Percentiles rank a stretch among this genome's conserved stretches.
phyloP scores from a whole-genome alignment of 148 eudicot genomes.

The Camellia japonica region DNA sequence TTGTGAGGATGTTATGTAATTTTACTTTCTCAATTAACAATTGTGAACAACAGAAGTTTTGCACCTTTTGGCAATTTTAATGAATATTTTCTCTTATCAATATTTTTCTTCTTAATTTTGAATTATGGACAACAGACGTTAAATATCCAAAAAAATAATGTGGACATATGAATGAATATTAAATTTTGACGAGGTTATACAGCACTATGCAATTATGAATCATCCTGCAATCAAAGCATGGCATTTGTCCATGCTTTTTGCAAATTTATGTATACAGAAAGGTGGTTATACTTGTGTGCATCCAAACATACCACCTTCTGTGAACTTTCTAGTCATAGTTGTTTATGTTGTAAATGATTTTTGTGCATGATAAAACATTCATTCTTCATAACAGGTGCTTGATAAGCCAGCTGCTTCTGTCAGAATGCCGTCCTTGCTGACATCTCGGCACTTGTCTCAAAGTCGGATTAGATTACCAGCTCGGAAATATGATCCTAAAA shows the following conservation, averaged over 20 bases:
- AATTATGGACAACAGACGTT: too few relatives aligned
- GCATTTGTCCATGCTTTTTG: slow-evolving; percentile 10
- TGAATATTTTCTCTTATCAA: neutral
- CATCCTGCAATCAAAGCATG: neutral
- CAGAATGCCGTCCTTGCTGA: slow-evolving; percentile 38
- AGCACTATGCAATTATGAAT: neutral
- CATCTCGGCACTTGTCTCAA: slow-evolving; percentile 37
- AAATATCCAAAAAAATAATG: neutral
- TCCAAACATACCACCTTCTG: neutral
- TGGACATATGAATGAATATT: neutral
- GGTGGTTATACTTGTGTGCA: neutral
- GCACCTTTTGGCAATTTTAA: neutral
- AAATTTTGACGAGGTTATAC: neutral
- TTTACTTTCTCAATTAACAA: neutral
- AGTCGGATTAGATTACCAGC: slow-evolving; percentile 30
- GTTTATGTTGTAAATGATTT: neutral
- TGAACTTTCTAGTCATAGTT: neutral
- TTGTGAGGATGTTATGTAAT: neutral
- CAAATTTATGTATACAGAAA: neutral
- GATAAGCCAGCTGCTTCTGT: slow-evolving; percentile 42
- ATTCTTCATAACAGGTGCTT: slow-evolving; percentile 36
- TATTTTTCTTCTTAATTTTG: too few relatives aligned
- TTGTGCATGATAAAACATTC: neutral
- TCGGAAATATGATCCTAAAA: slow-evolving; percentile 45
- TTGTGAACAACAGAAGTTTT: neutral